Evolutionary conservation across 345 rosid species (phyloP).

Genomic region (Gossypioides kirkii): DNA sequence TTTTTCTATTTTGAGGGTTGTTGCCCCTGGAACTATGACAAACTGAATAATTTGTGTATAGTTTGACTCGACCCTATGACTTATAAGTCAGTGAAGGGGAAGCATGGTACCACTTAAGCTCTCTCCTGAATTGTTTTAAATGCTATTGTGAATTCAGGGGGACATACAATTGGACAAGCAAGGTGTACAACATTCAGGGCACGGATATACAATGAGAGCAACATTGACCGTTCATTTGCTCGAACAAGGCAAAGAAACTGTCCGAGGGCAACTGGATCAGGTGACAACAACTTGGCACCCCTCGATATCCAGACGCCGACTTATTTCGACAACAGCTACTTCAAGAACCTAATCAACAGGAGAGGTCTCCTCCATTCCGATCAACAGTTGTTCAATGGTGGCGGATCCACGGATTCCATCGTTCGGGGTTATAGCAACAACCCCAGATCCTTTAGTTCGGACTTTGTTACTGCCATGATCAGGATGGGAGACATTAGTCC

Average conservation of each 20-base stretch:
- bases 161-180: conserved; percentile 78
- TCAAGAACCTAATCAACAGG: conserved; percentile 50
- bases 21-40: too few species aligned
- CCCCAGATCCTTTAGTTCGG: conserved; percentile 48
- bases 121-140: neutral
- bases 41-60: too few species aligned
- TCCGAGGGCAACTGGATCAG: conserved; percentile 41
- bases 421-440: conserved; percentile 48
- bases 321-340: conserved; percentile 65
- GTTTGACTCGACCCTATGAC: too few species aligned
- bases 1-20: too few species aligned
- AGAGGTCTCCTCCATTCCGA: conserved; percentile 77
- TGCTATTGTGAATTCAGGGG: conserved; percentile 30
- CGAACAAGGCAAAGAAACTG: conserved; percentile 34
- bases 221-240: conserved; percentile 62
- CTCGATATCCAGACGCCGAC: conserved; percentile 54
- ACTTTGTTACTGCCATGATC: conserved; percentile 68
- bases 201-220: conserved; percentile 63
- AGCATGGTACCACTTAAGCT: too few species aligned
- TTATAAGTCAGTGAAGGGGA: too few species aligned
- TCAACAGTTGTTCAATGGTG: conserved; percentile 64
- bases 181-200: conserved; percentile 56
- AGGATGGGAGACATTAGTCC: conserved; percentile 79
- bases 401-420: conserved; percentile 49
- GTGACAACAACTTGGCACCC: conserved; percentile 59